These are phyloP conservation scores for Alectoria sarmentosa DNA, from an alignment of 495 filamentous ascomycete genomes.

Conservation along the genomic window DNA sequence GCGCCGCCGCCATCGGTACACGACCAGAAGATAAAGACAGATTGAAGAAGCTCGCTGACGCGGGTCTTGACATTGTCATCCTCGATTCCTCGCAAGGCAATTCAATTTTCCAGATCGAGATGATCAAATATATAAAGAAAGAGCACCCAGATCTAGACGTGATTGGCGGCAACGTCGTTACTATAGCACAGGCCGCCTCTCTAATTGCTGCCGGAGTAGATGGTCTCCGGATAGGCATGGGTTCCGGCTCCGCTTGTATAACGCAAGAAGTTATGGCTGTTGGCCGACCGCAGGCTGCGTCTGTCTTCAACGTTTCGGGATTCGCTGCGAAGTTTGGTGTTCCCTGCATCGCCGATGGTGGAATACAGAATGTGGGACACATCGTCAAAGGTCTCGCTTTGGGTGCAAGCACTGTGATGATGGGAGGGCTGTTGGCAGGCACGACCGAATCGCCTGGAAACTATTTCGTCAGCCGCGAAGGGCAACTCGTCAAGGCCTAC, in stretches of 20 bases:
- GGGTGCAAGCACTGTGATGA: slow-evolving; percentile 96
- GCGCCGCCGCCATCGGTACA: slow-evolving; percentile 91
- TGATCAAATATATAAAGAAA: slow-evolving; percentile 92
- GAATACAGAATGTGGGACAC: slow-evolving; percentile 97
- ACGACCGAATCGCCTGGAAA: slow-evolving; percentile 96
- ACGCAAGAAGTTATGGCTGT: slow-evolving; percentile 99
- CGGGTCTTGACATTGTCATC: slow-evolving; percentile 91
- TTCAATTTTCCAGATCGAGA: slow-evolving; percentile 92
- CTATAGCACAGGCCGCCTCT: slow-evolving; percentile 83
- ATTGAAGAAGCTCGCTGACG: slow-evolving; percentile 82
- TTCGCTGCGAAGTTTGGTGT: slow-evolving; percentile 94
- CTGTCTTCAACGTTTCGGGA: slow-evolving; percentile 78
- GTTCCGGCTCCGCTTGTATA: slow-evolving; percentile 94
- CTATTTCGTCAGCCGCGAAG: slow-evolving; percentile 90
- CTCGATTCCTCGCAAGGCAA: slow-evolving; percentile 96
- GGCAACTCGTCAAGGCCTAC: slow-evolving; percentile 98
- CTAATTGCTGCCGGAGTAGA: slow-evolving; percentile 93
- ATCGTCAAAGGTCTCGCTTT: slow-evolving; percentile 97
- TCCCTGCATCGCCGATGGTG: slow-evolving; percentile 95
- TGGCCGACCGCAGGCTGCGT: slow-evolving; percentile 86
- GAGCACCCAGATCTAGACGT: slow-evolving; percentile 82
- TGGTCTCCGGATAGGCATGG: slow-evolving; percentile 98
- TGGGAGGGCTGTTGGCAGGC: slow-evolving; percentile 95
- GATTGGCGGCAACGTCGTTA: slow-evolving; percentile 97
- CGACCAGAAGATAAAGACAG: slow-evolving; percentile 83